These are phyloP conservation scores for Neltuma alba DNA, from an alignment of 306 rosid species.

Conservation along the genomic window DNA sequence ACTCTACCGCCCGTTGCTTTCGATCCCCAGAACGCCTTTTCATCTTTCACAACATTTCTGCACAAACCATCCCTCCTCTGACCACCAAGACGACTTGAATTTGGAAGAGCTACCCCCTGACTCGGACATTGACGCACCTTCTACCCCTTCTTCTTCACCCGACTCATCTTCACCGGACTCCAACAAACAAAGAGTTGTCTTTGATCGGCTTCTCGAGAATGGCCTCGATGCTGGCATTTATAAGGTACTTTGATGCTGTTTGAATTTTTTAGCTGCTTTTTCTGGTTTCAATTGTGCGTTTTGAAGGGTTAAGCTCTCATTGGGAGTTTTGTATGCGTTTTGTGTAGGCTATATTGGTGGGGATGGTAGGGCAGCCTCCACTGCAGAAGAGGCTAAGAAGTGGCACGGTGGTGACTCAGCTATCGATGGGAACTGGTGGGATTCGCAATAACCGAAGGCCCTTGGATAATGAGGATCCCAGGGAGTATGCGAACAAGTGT, in stretches of 20 bases:
- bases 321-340: conserved; percentile 5
- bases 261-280: not conserved
- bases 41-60: conserved; percentile 39
- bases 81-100: conserved; percentile 38
- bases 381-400: conserved; percentile 76
- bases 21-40: conserved; percentile 28
- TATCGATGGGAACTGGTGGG: conserved; percentile 89
- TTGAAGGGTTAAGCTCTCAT: not conserved
- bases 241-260: conserved; percentile 46
- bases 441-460: conserved; percentile 90
- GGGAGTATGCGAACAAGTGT: conserved; percentile 75
- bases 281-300: not conserved
- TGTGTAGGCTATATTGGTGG: conserved; percentile 82
- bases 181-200: not conserved
- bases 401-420: conserved; percentile 61
- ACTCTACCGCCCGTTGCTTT: conserved; percentile 55
- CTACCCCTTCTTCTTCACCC: conserved; percentile 9
- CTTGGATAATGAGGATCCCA: conserved; percentile 64
- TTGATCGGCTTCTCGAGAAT: conserved; percentile 63
- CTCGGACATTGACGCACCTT: conserved; percentile 29
- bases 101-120: conserved; percentile 21
- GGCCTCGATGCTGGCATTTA: conserved; percentile 83
- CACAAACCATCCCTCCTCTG: conserved; percentile 40
- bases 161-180: conserved; percentile 33
- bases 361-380: conserved; percentile 82